A percentile compares a stretch with the other conserved stretches of the same genome.
These are phyloP conservation scores for Polysphondylium violaceum DNA, from an alignment of 78 protist genomes.

Conservation along the genomic window DNA sequence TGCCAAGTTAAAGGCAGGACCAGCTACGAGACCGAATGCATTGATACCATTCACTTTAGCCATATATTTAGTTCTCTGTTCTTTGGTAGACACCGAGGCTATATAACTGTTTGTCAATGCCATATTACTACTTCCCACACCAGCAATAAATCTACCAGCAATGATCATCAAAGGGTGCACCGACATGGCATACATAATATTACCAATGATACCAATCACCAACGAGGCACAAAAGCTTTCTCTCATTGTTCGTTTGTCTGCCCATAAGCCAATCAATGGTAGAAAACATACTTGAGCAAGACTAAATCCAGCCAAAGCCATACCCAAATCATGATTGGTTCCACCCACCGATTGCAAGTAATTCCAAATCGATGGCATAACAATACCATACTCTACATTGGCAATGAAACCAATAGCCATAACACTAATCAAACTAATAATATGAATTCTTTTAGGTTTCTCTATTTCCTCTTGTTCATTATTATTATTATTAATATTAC, in stretches of 20 bases:
- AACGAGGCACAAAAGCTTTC: constrained; percentile 30
- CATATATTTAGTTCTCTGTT: constrained; percentile 57
- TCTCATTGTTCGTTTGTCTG: constrained; percentile 45
- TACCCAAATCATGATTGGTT: constrained; percentile 10
- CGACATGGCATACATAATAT: constrained; percentile 47
- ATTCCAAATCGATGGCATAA: constrained; percentile 50
- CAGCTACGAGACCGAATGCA: constrained; percentile 70
- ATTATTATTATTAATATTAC: too few species aligned
- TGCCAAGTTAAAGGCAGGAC: constrained; percentile 52
- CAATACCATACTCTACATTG: constrained; percentile 59
- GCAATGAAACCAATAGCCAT: constrained; percentile 69
- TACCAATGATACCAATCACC: constrained; percentile 55
- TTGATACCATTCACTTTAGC: constrained; percentile 66
- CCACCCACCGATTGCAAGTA: constrained; percentile 27
- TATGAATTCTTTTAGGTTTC: constrained; percentile 11
- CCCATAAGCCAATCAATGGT: constrained; percentile 67
- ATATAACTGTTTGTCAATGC: constrained; percentile 65
- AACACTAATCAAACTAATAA: constrained; percentile 26
- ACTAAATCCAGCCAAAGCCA: constrained; percentile 51
- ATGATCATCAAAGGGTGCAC: constrained; percentile 56
- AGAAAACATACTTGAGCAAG: constrained; percentile 47
- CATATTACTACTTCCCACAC: constrained; percentile 71
- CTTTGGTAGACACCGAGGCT: constrained; percentile 41
- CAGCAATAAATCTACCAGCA: constrained; percentile 54
- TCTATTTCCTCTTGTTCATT: too few species aligned